Percentiles rank a stretch among this genome's conserved stretches.
phyloP scores from a whole-genome alignment of 345 rosid species.

The Aethionema arabicum region DNA sequence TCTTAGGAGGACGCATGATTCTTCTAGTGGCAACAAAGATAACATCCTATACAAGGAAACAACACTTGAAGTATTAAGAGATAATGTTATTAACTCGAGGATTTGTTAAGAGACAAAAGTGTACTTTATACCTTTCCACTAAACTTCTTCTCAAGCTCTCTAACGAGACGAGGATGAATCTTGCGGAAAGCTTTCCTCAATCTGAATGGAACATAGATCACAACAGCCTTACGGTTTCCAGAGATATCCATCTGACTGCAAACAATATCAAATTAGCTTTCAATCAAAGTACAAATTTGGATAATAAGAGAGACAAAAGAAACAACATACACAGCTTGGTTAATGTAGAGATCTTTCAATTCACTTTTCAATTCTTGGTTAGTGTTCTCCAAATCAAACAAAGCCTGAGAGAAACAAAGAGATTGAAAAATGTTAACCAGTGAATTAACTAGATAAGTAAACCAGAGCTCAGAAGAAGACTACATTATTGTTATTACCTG shows the following conservation, averaged over 20 bases:
- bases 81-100: not conserved
- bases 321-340: constrained; percentile 61
- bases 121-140: constrained; percentile 67
- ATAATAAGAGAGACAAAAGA: not conserved
- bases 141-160: constrained; percentile 93
- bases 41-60: constrained; percentile 57
- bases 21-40: constrained; percentile 71
- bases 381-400: constrained; percentile 83
- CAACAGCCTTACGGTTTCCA: constrained; percentile 85
- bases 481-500: constrained; percentile 43
- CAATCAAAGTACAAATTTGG: not conserved
- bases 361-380: constrained; percentile 81
- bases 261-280: not conserved
- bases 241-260: constrained; percentile 74
- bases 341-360: constrained; percentile 78
- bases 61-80: not conserved
- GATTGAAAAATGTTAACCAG: too few relatives aligned
- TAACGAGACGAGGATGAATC: constrained; percentile 78
- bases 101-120: not conserved
- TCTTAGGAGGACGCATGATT: constrained; percentile 87
- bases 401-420: constrained; percentile 44
- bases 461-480: not conserved
- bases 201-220: constrained; percentile 79
- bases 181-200: constrained; percentile 85
- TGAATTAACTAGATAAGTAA: too few relatives aligned